A percentile compares a stretch with the other conserved stretches of the same genome.
These are phyloP conservation scores for Wilhelminamyces savonicus DNA, from an alignment of 805 yeast genomes.

Conservation along the genomic window DNA sequence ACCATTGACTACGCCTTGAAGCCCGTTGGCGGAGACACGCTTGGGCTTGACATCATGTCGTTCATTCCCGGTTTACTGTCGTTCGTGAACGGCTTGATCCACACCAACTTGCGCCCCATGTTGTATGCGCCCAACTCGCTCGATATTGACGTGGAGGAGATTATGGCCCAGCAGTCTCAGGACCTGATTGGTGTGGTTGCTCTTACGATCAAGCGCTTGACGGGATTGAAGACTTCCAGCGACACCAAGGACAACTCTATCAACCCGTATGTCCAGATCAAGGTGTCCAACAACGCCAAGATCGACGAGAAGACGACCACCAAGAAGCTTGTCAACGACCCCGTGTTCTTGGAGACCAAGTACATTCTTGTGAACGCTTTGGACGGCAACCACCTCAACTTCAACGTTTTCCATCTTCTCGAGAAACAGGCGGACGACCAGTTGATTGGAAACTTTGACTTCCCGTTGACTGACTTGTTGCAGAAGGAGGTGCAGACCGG, in stretches of 20 bases:
- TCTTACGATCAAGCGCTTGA: slow-evolving; percentile 52
- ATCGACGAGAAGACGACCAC: slow-evolving; percentile 50
- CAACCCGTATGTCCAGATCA: slow-evolving; percentile 53
- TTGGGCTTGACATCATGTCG: slow-evolving; percentile 81
- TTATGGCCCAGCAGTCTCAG: slow-evolving; percentile 55
- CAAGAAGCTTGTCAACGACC: slow-evolving; percentile 49
- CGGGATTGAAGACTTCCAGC: slow-evolving; percentile 36
- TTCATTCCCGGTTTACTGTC: slow-evolving; percentile 73
- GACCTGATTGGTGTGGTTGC: slow-evolving; percentile 70
- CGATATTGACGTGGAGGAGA: slow-evolving; percentile 68
- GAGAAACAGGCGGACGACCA: slow-evolving; percentile 51
- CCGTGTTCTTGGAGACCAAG: slow-evolving; percentile 63
- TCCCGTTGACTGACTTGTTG: slow-evolving; percentile 53
- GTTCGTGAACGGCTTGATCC: slow-evolving; percentile 64
- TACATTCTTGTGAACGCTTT: slow-evolving; percentile 51
- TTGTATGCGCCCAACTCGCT: slow-evolving; percentile 77
- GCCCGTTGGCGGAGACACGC: slow-evolving; percentile 86
- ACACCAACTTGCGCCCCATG: slow-evolving; percentile 69
- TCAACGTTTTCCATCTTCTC: slow-evolving; percentile 49
- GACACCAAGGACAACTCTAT: slow-evolving; percentile 33
- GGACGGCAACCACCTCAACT: slow-evolving; percentile 46
- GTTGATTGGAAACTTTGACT: slow-evolving; percentile 39
- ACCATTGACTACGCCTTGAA: slow-evolving; percentile 72
- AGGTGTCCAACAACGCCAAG: slow-evolving; percentile 30
- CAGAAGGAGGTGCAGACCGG: slow-evolving; percentile 46